Base-by-base conservation (phyloP, 2,329 filamentous ascomycete species). In the Calonectria hawksworthii region DNA sequence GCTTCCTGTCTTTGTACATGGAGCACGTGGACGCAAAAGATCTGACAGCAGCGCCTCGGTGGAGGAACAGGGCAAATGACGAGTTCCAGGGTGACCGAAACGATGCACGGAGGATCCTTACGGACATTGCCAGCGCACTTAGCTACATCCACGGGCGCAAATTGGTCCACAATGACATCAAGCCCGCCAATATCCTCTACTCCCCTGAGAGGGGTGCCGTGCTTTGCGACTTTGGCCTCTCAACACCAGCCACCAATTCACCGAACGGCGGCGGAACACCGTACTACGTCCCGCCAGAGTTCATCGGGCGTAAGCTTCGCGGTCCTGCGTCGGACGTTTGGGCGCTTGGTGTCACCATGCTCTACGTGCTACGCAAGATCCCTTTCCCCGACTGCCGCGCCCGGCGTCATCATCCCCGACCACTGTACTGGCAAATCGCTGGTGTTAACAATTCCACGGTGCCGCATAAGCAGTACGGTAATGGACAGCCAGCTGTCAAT, bases 251-350 rank as follows among this genome's bases (percentile, higher is more conserved):
- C 26, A 83, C 81, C 70, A 88, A 87, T 74, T 86, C 88, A 5
- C 86, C 87, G 16, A 88, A 86, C 3, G 87, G 86, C 11, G 90
- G 90, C 32, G 91, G 91, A 65, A 92, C 91, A 18, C 91, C 91
- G 16, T 92, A 91, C 83, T 92, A 92, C 79, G 87, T 92, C 26
- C 90, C 91, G 1, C 90, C 90, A 28, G 91, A 92, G 81, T 92
- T 91, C 80, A 90, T 92, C 74, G 89, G 88, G 16, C 84, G 86
- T 68, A 90, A 89, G 81, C 84, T 87, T 61, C 89, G 90, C 38
- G 90, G 90, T 4, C 82, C 88, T 4, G 84, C 90, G 2, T 90
- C 90, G 36, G 90, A 92, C 76, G 89, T 92, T 11, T 92, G 90
- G 90, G 90, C 90, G 0, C 83, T 92, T 36, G 90, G 90, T 59